Evolutionary conservation across 352 stramenopile genomes (phyloP).

Genomic region (Phytophthora pinifolia): DNA sequence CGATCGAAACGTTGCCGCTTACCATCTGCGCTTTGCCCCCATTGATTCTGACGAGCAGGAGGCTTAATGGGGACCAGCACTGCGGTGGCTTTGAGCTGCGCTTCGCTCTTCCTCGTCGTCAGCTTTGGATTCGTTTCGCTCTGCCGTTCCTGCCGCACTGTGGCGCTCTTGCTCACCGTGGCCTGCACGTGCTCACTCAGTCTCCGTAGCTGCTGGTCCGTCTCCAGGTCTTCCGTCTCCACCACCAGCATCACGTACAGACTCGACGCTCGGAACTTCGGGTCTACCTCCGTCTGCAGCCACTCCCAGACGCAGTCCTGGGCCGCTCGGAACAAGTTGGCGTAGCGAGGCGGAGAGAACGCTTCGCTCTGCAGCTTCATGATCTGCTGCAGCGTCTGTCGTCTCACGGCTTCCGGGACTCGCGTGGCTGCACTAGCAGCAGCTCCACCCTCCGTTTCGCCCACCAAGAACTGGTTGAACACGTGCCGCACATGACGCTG

Average conservation of each 20-base stretch:
- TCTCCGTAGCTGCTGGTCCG: constrained; percentile 55
- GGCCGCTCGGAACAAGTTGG: constrained; percentile 63
- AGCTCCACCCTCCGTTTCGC: constrained; percentile 8
- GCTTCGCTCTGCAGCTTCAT: constrained; percentile 72
- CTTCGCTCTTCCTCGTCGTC: constrained; percentile 14
- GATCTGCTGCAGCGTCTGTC: constrained; percentile 64
- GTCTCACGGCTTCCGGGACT: constrained; percentile 54
- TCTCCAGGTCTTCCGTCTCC: constrained; percentile 70
- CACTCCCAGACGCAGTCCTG: constrained; percentile 76
- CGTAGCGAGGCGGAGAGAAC: constrained; percentile 71
- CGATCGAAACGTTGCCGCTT: constrained; percentile 11
- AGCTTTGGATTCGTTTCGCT: constrained; percentile 18
- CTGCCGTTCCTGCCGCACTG: constrained; percentile 28
- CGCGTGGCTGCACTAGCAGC: constrained; percentile 26
- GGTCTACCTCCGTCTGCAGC: constrained; percentile 64
- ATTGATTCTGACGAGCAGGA: not conserved
- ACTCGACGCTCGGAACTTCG: constrained; percentile 55
- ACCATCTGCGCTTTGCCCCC: constrained; percentile 11
- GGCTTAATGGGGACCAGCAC: constrained; percentile 29
- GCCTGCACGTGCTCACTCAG: constrained; percentile 66
- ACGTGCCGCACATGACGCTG: constrained; percentile 60
- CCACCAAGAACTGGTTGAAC: constrained; percentile 68
- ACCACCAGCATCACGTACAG: constrained; percentile 71
- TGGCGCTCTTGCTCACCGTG: constrained; percentile 35
- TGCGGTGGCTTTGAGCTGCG: constrained; percentile 27